Evolutionary conservation across 305 asterid genomes (phyloP), one percentile per base, ranked within the genome.

Genomic region (Fraxinus velutina): DNA sequence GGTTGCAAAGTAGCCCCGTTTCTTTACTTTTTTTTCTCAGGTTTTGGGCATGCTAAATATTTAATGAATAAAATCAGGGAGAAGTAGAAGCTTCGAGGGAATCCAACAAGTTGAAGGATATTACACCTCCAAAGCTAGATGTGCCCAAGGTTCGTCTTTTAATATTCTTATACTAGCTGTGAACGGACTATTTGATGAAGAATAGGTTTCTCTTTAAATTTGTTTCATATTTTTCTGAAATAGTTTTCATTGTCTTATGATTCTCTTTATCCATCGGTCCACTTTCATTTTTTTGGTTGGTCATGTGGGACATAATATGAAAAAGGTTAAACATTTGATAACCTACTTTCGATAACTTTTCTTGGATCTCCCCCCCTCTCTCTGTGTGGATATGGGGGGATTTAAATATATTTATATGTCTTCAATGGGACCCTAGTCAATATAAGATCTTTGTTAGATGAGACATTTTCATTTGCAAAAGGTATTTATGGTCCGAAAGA

Each of bases 121-220:
- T 74, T 76, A 76, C 86, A 76, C 79, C 85, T 78, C 79, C 88
- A 13, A 90, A 88, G 84, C 79, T 81, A 83, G 92, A 87, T 86
- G 19, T 88, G 75, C 93, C 95, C 2, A 88, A 92, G 98, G 99
- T 95, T 44, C 62, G 75, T 86, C 77, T 87, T 22, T 83, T 32
- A 73, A 6, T 52, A 10, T 17, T n/a, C 52, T 57, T 78, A 36
- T 12, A 2, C 30, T 21, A 60, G 30, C 70, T 60, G 24, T 33
- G 33, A 27, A 8, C 8, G 47, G 70, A 36, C 27, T 15, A 15
- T 39, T 80, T 82, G 34, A 73, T 72, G 37, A 72, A 52, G 71
- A 64, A 64, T 64, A 64, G 73, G 33, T 24, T 64, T 79, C 73
- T 78, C 64, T 81, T 75, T 81, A 39, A 64, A 60, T 77, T 79